These are phyloP conservation scores for Parastagonospora nodorum DNA, from an alignment of 2,329 filamentous ascomycete genomes.

Conservation along the genomic window DNA sequence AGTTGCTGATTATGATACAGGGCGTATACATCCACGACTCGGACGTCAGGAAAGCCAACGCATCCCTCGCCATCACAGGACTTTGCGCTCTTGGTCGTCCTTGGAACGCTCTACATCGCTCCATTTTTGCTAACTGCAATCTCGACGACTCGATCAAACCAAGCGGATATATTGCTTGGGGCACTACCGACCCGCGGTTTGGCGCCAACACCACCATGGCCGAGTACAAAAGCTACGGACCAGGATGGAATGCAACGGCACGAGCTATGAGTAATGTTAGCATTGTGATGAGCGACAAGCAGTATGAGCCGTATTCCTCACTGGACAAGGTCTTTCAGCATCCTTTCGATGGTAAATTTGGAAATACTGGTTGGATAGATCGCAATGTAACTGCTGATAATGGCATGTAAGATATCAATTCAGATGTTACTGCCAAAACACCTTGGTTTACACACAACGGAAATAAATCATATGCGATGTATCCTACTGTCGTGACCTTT, in stretches of 20 bases:
- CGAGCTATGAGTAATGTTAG: slow-evolving; percentile 51
- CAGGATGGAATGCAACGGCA: slow-evolving; percentile 59
- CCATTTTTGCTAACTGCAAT: slow-evolving; percentile 61
- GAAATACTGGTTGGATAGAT: slow-evolving; percentile 58
- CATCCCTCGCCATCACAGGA: slow-evolving; percentile 43
- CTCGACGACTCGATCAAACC: slow-evolving; percentile 60
- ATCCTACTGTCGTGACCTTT: too few species aligned
- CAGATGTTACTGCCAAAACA: too few species aligned
- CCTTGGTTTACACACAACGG: too few species aligned
- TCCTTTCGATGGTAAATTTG: slow-evolving; percentile 48
- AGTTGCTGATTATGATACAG: slow-evolving; percentile 5
- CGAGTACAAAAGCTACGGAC: slow-evolving; percentile 59
- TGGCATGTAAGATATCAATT: too few species aligned
- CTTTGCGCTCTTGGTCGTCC: slow-evolving; percentile 65
- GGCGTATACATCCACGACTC: slow-evolving; percentile 67
- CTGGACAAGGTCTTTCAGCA: slow-evolving; percentile 37
- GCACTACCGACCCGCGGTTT: slow-evolving; percentile 47
- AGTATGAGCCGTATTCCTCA: slow-evolving; percentile 33
- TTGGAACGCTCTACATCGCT: slow-evolving; percentile 64
- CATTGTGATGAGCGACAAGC: slow-evolving; percentile 50
- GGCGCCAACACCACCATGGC: slow-evolving; percentile 59
- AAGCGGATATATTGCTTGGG: slow-evolving; percentile 63
- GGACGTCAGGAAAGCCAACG: slow-evolving; percentile 60
- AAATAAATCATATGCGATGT: too few species aligned
- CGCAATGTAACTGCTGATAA: slow-evolving; percentile 9